phyloP scores from a whole-genome alignment of 441 rosid species.

The Mallotus japonicus region DNA sequence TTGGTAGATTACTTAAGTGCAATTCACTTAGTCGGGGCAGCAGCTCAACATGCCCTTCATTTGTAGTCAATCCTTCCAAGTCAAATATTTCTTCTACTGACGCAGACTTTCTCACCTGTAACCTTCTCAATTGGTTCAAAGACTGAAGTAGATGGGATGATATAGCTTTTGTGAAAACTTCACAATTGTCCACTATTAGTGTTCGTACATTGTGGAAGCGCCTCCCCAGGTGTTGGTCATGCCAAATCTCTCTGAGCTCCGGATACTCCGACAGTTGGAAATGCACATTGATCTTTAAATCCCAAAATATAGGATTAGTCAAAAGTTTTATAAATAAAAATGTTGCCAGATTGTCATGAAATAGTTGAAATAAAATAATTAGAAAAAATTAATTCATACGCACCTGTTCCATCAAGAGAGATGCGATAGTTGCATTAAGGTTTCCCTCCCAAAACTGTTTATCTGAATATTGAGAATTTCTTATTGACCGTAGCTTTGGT shows the following conservation, averaged over 20 bases:
- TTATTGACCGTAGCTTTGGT: constrained; percentile 18
- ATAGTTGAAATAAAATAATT: not conserved
- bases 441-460: not conserved
- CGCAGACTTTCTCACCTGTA: constrained; percentile 7
- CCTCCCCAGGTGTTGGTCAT: not conserved
- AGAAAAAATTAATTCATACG: not conserved
- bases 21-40: constrained; percentile 7
- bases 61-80: not conserved
- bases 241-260: constrained; percentile 1
- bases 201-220: not conserved
- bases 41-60: not conserved
- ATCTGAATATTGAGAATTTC: no score
- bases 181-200: not conserved
- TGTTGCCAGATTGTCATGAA: not conserved
- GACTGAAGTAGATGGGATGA: constrained; percentile 3
- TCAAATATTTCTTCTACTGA: constrained; percentile 21
- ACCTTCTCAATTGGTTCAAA: not conserved
- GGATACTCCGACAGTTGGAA: constrained; percentile 15
- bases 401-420: not conserved
- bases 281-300: not conserved
- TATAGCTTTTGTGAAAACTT: constrained; percentile 2
- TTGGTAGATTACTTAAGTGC: constrained; percentile 7
- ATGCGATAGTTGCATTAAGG: constrained; percentile 9
- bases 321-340: not conserved
- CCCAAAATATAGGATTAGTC: not conserved